Percentiles rank a stretch among this genome's conserved stretches.
These are phyloP conservation scores for Trametes cubensis DNA, from an alignment of 768 basidiomycete species.

Conservation along the genomic window DNA sequence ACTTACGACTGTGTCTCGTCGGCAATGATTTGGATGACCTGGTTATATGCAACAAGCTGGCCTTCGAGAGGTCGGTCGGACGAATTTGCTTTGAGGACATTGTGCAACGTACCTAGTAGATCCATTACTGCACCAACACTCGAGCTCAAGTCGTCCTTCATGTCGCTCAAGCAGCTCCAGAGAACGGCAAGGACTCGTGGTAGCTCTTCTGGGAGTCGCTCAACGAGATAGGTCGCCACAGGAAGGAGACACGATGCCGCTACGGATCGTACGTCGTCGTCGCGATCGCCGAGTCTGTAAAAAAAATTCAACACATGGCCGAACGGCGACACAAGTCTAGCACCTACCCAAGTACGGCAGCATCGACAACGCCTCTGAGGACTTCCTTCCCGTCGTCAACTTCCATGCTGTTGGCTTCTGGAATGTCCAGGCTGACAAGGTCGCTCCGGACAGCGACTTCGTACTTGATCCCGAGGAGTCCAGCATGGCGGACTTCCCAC, in stretches of 20 bases:
- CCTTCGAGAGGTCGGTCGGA: constrained; percentile 45
- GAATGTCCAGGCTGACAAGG: constrained; percentile 56
- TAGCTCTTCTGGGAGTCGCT: constrained; percentile 71
- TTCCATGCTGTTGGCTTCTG: constrained; percentile 21
- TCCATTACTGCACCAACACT: constrained; percentile 99
- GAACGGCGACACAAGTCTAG: not conserved
- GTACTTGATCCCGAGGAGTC: constrained; percentile 94
- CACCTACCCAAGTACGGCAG: constrained; percentile 85
- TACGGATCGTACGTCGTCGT: constrained; percentile 96
- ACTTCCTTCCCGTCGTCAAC: constrained; percentile 54
- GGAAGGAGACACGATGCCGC: constrained; percentile 92
- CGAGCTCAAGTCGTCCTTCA: constrained; percentile 96
- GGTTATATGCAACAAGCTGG: constrained; percentile 75
- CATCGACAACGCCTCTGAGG: constrained; percentile 82
- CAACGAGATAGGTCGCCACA: constrained; percentile 80
- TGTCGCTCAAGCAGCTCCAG: constrained; percentile 87
- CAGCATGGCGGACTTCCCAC: constrained; percentile 99
- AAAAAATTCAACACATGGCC: constrained; percentile 7
- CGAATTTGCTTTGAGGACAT: not conserved
- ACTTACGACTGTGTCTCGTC: constrained; percentile 72
- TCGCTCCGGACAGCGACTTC: constrained; percentile 93
- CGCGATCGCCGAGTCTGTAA: constrained; percentile 80
- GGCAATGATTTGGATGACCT: constrained; percentile 77
- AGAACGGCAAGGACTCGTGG: constrained; percentile 78
- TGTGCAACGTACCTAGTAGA: constrained; percentile 66